Base-by-base conservation (phyloP, 768 basidiomycete species). In the Naganishia vishniacii region DNA sequence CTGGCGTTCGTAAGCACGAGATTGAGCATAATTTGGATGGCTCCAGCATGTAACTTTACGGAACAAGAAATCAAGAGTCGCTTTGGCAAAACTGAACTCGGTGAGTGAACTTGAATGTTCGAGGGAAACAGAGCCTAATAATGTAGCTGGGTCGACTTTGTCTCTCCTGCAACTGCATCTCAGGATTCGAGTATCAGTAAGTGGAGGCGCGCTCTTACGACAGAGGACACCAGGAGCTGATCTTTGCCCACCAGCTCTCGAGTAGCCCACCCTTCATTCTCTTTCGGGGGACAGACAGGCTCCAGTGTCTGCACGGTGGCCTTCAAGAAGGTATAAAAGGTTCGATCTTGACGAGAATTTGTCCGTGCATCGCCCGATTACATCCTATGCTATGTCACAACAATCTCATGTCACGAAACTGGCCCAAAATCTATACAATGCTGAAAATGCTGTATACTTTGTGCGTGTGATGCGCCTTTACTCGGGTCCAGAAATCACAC, bases 41-140 rank as follows among this genome's bases (percentile, higher is more conserved):
- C 16, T 26, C 7, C 13, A 70, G 67, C 67, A 61, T 79, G 79
- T 62, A 80, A 80, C 66, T 80, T 79, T 63, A 80, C 79, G 0
- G 77, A 79, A 47, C 72, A 75, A 18, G 79, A 80, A 64, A 66
- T 79, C 53, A 77, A 75, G 58, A 53, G 63, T 59, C 69, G 73
- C 23, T 80, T 75, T 59, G 72, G 68, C 0, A 71, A 49, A 47
- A 64, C 67, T 0, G 71, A 69, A 11, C 68, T 77, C 7, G 73
- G 75, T 76, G 37, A 67, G 71, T 62, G 3, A 4, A 46, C 20
- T 15, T 25, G 34, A 37, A 37, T 37, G 34, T 7, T 7, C 8
- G 34, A 37, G 34, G 34, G 31, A n/a, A 15, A 6, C 7, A 16
- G n/a, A 32, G 62, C 49, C 26, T 13, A 7, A 56, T 5, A 11